Evolutionary conservation across 2,329 filamentous ascomycete genomes (phyloP).

Genomic region (Pseudohalonectria lignicola): DNA sequence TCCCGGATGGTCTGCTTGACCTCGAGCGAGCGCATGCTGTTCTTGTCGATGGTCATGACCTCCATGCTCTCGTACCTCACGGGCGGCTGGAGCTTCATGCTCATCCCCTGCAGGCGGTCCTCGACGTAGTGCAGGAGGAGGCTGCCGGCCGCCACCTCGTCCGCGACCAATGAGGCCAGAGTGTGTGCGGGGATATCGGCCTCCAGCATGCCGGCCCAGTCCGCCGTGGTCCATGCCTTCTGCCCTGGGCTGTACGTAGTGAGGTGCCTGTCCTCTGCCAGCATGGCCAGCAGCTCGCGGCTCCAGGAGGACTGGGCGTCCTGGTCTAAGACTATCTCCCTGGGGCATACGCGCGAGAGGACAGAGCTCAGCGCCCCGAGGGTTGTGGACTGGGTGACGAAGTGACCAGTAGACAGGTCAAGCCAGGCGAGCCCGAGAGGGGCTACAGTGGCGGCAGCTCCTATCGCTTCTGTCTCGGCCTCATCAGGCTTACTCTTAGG

Average conservation of each 20-base stretch:
- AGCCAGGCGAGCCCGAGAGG: slow-evolving; percentile 79
- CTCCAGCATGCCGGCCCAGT: slow-evolving; percentile 73
- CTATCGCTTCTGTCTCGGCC: slow-evolving; percentile 6
- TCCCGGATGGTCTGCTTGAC: slow-evolving; percentile 81
- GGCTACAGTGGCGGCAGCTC: background rate
- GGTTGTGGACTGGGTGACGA: slow-evolving; percentile 71
- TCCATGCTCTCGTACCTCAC: slow-evolving; percentile 62
- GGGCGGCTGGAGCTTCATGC: slow-evolving; percentile 76
- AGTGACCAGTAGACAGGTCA: slow-evolving; percentile 89
- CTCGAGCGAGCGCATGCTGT: slow-evolving; percentile 80
- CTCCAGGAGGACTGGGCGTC: slow-evolving; percentile 28
- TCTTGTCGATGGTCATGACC: slow-evolving; percentile 85
- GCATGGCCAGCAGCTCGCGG: slow-evolving; percentile 50
- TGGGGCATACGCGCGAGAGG: slow-evolving; percentile 70
- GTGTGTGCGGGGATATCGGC: slow-evolving; percentile 47
- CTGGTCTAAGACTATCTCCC: slow-evolving; percentile 73
- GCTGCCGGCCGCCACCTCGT: slow-evolving; percentile 68
- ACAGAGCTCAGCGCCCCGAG: slow-evolving; percentile 65
- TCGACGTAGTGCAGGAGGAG: slow-evolving; percentile 78
- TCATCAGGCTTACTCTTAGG: background rate
- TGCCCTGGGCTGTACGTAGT: slow-evolving; percentile 46
- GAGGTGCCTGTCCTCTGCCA: slow-evolving; percentile 65
- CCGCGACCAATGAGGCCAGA: slow-evolving; percentile 45
- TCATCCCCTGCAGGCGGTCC: slow-evolving; percentile 63
- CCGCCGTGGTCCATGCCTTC: slow-evolving; percentile 27